Conservation (phyloP, 2,329 filamentous ascomycete species). For the Cladorrhinum sp. region DNA sequence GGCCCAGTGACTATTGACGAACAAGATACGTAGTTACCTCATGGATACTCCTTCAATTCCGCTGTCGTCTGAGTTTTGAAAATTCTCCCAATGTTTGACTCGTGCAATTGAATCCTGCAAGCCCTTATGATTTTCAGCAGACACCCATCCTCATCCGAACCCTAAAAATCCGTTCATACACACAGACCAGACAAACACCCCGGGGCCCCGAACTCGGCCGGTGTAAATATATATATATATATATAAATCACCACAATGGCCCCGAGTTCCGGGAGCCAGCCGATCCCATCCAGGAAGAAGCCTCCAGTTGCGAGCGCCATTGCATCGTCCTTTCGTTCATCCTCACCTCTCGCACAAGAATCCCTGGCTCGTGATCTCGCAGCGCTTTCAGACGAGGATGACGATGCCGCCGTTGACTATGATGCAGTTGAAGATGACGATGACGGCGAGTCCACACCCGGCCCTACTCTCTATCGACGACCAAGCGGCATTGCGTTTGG, state of each 20-base stretch:
- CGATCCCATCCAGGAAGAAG: conserved; percentile 17
- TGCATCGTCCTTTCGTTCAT: conserved; percentile 52
- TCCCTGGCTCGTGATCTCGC: conserved; percentile 65
- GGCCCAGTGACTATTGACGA: neutral
- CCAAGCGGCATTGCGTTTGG: conserved; percentile 74
- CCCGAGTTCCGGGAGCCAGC: conserved; percentile 11
- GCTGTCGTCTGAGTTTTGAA: neutral
- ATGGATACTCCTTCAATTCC: neutral
- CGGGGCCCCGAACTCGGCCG: neutral
- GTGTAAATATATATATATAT: too few species aligned
- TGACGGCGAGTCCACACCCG: conserved; percentile 39
- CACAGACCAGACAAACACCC: neutral
- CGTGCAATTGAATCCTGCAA: neutral
- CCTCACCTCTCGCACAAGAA: conserved; percentile 65
- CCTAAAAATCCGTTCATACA: neutral
- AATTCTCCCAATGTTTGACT: neutral
- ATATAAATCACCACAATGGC: conserved; percentile 12
- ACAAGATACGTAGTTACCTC: neutral
- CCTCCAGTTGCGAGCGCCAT: conserved; percentile 2
- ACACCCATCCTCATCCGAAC: conserved; percentile 1
- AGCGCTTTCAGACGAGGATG: conserved; percentile 58
- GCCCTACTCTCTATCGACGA: conserved; percentile 65
- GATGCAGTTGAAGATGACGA: conserved; percentile 31
- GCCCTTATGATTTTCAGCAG: neutral
- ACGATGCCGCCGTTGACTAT: conserved; percentile 29